Conservation (phyloP, 306 rosid species). For the Cercis canadensis region DNA sequence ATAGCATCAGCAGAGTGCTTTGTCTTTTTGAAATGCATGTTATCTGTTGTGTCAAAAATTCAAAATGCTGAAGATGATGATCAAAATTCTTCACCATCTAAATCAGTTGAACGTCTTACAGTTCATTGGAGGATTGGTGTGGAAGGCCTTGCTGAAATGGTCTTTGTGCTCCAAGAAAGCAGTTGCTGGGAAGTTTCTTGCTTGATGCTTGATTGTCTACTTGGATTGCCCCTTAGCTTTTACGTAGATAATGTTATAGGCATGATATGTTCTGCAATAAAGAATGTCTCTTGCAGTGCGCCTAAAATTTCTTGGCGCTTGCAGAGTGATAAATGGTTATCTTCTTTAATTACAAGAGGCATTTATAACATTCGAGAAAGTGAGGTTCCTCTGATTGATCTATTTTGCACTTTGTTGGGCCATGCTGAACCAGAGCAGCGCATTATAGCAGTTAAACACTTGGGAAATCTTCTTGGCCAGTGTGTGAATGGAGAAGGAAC, state of each 20-base stretch:
- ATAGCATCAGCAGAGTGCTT: slow-evolving; percentile 69
- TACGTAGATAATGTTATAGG: slow-evolving; percentile 61
- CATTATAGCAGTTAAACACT: slow-evolving; percentile 66
- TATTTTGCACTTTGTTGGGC: slow-evolving; percentile 75
- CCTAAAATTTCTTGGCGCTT: slow-evolving; percentile 88
- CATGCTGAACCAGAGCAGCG: slow-evolving; percentile 97
- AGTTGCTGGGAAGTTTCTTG: slow-evolving; percentile 92
- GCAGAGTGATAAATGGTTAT: slow-evolving; percentile 80
- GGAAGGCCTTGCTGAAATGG: slow-evolving; percentile 68
- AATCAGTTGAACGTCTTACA: slow-evolving; percentile 50
- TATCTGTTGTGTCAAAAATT: slow-evolving; percentile 53
- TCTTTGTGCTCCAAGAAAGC: slow-evolving; percentile 66
- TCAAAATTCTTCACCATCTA: slow-evolving; percentile 52
- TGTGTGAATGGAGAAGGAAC: slow-evolving; percentile 51
- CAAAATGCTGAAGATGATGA: slow-evolving; percentile 55
- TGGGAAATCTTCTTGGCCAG: slow-evolving; percentile 76
- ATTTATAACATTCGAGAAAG: slow-evolving; percentile 58
- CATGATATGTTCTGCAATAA: slow-evolving; percentile 69
- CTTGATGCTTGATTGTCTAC: slow-evolving; percentile 78
- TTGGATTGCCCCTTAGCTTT: slow-evolving; percentile 60
- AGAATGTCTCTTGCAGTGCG: slow-evolving; percentile 65
- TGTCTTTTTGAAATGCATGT: slow-evolving; percentile 67
- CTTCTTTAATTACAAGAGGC: slow-evolving; percentile 61
- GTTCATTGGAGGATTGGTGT: slow-evolving; percentile 69
- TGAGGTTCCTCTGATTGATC: slow-evolving; percentile 65